Percentiles rank a stretch among this genome's conserved stretches.
phyloP scores from a whole-genome alignment of 2,329 filamentous ascomycete species.

The Cladosporium austrohemisphaericum region DNA sequence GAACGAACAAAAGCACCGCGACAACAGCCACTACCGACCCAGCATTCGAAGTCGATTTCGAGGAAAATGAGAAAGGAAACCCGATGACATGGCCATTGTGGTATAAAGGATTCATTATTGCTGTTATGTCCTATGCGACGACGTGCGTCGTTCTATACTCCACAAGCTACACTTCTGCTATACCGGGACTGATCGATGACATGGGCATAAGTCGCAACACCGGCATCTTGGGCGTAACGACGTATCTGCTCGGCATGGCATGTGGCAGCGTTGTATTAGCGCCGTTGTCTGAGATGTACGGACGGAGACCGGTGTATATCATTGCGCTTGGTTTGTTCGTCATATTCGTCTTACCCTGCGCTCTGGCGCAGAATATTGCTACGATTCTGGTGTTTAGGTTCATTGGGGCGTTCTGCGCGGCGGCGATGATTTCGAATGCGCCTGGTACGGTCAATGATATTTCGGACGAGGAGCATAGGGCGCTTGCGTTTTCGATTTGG shows the following conservation, averaged over 20 bases:
- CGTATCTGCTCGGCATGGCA: constrained; percentile 73
- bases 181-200: constrained; percentile 64
- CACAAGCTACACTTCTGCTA: constrained; percentile 72
- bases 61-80: constrained; percentile 59
- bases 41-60: constrained; percentile 71
- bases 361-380: constrained; percentile 62
- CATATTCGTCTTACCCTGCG: constrained; percentile 68
- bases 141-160: constrained; percentile 62
- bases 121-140: constrained; percentile 56
- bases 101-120: constrained; percentile 54
- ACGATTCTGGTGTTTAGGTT: constrained; percentile 70
- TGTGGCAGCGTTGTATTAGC: constrained; percentile 58
- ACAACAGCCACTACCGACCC: constrained; percentile 39
- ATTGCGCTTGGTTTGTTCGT: constrained; percentile 62
- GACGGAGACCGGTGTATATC: constrained; percentile 64
- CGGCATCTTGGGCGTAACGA: constrained; percentile 72
- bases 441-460: constrained; percentile 83
- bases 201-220: constrained; percentile 60
- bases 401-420: constrained; percentile 69
- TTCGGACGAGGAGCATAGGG: constrained; percentile 72
- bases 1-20: constrained; percentile 21
- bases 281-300: constrained; percentile 68
- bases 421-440: constrained; percentile 77
- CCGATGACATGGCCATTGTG: constrained; percentile 65
- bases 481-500: constrained; percentile 80